Conservation (phyloP, 768 basidiomycete species). For the Phaffia australis region DNA sequence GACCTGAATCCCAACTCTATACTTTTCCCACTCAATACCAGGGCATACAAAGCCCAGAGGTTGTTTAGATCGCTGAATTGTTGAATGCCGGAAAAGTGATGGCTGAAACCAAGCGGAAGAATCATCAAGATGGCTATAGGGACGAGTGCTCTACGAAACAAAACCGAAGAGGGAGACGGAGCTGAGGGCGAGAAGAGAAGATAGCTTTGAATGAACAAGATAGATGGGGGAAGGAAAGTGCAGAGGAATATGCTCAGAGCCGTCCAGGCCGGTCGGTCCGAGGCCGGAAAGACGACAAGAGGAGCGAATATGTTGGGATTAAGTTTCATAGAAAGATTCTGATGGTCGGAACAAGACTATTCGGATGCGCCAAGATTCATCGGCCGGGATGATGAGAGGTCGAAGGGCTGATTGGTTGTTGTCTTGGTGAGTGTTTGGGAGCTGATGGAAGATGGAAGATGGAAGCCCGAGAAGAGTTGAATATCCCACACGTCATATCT, state of each 20-base stretch:
- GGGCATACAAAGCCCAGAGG: slow-evolving; percentile 1
- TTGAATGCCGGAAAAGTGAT: slow-evolving; percentile 1
- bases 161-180: background rate
- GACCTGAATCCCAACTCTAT: slow-evolving; percentile 13
- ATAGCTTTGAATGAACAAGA: slow-evolving; percentile 10
- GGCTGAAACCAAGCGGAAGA: slow-evolving; percentile 12
- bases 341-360: too few species aligned
- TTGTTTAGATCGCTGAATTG: slow-evolving; percentile 19
- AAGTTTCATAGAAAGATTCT: too few species aligned
- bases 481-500: too few species aligned
- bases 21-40: slow-evolving; percentile 11
- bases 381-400: too few species aligned
- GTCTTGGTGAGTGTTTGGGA: too few species aligned
- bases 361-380: too few species aligned
- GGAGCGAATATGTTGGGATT: background rate
- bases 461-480: too few species aligned
- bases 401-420: too few species aligned
- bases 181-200: slow-evolving; percentile 12
- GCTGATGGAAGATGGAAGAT: too few species aligned
- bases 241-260: background rate
- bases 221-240: slow-evolving; percentile 7
- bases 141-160: slow-evolving; percentile 13
- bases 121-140: slow-evolving; percentile 9
- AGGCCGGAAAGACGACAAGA: slow-evolving; percentile 2
- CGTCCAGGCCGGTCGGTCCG: slow-evolving; percentile 6